Evolutionary conservation across 139 green algal species (phyloP), one percentile per base, ranked within the genome.

Genomic region (Micractinium conductrix): DNA sequence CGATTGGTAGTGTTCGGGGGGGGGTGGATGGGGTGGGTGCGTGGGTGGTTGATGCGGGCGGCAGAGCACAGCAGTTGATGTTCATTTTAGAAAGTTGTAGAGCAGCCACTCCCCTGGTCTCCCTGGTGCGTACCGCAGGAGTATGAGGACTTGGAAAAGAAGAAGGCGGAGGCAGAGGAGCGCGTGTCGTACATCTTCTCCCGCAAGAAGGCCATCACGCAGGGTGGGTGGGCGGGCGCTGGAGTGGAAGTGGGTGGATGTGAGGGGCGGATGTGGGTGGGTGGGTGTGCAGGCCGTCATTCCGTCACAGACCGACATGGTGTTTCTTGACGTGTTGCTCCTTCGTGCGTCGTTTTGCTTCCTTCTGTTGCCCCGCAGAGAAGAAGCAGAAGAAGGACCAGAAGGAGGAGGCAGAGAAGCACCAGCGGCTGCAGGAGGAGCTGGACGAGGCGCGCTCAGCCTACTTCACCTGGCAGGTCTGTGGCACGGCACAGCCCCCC

Each of bases 401-500:
- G 89, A 99, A 98, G 91, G 94, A 97, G 48, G 97, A 99, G 91
- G 97, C 97, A 28, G 97, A 99, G 89, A 91, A 88, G 71, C 93
- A 98, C 85, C 62, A 97, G 65, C 70, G 79, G 53, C 85, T 94
- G 78, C 79, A 95, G 85, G 48, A 95, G 50, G 86, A 98, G 69
- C 93, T 98, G 91, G 87, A 87, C 12, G 79, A 84, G 26, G 24
- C 37, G 40, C 43, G 45, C 10, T 26, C 79, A 19, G 30, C 45
- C 24, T 42, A 78, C 79, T 55, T 70, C 67, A 69, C 60, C 37
- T 84, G 79, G 79, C 50, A 80, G 44, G 93, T 94, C 16, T 58
- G 48, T 58, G 48, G 12, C 16, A 16, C 48, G 12, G 48, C 48
- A 58, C 48, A 58, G 48, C 48, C 16, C 48, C 48, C 48, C 48